Evolutionary conservation across 768 basidiomycete species (phyloP), one percentile per base, ranked within the genome.

Genomic region (Lyophyllum decastes): DNA sequence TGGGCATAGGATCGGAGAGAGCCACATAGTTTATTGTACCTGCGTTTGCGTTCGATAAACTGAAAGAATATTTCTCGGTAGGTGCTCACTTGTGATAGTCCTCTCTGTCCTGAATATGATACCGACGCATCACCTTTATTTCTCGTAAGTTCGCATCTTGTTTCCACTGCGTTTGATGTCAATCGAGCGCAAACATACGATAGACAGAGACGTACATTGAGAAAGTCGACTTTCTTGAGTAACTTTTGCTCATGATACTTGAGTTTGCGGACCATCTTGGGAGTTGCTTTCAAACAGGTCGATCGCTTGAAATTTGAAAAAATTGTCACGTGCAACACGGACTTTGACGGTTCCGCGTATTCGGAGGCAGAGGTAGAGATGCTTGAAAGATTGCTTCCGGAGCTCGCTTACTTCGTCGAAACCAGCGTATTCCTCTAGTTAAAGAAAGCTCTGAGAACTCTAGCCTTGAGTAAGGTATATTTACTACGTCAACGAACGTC

Each of bases 241-340:
- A 97, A 82, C 68, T 90, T 95, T 72, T 95, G 88, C 73, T 99
- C 96, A 75, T 99, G 97, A 71, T 92, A 84, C 78, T 96, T 98
- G 72, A 98, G 84, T 76, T 96, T 89, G 62, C 95, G 82, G 79
- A 97, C 94, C 89, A 91, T 90, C 45, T 38, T 58, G 34, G 30
- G 30, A 38, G 17, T 21, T 43, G 45, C 33, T 33, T 21, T 25
- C 27, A 49, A n/a, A 43, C n/a, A 38, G 49, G 19, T 53, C 19
- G 27, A 21, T 25, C 45, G 40, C n/a, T n/a, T n/a, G 26, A 59
- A 49, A 40, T n/a, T 26, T 40, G 40, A 47, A 19, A 38, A 47
- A 19, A 38, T 6, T 3, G 16, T 51, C 49, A 51, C 35, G 49
- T 49, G 47, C 44, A 22, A 11, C 4, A 30, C 30, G 30, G 30